Evolutionary conservation across 1,284 basidiomycete genomes (phyloP).

Genomic region (Ganoderma leucocontextum): DNA sequence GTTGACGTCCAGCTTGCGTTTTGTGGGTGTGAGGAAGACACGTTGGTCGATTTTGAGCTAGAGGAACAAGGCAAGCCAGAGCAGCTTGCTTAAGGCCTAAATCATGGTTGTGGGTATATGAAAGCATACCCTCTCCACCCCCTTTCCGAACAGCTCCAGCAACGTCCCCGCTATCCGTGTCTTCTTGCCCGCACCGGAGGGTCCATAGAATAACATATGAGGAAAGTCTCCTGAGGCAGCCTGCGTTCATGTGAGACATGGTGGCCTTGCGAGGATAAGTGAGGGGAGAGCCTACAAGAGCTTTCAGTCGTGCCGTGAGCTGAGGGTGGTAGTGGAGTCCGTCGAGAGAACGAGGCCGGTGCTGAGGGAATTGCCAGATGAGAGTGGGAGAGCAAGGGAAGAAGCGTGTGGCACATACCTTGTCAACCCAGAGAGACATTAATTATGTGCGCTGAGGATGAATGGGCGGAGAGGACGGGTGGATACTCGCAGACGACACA

Average conservation of each 20-base stretch:
- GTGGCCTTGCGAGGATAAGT: not conserved
- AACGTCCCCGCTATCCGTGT: slow-evolving; percentile 93
- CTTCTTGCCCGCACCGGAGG: slow-evolving; percentile 98
- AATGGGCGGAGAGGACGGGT: too few relatives aligned
- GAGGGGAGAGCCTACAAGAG: slow-evolving; percentile 68
- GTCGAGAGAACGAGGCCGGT: slow-evolving; percentile 86
- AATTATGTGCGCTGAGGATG: slow-evolving; percentile 50
- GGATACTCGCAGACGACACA: not conserved
- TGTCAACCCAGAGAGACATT: slow-evolving; percentile 92
- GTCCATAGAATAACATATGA: slow-evolving; percentile 98
- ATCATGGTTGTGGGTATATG: too few relatives aligned
- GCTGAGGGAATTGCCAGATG: slow-evolving; percentile 54
- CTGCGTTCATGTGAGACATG: slow-evolving; percentile 45
- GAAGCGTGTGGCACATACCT: slow-evolving; percentile 52
- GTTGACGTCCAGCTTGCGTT: slow-evolving; percentile 96
- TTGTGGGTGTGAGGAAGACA: slow-evolving; percentile 94
- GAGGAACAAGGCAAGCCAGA: not conserved
- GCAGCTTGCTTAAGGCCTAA: not conserved
- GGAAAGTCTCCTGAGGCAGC: slow-evolving; percentile 94
- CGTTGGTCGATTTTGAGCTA: slow-evolving; percentile 99
- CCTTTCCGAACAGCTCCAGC: slow-evolving; percentile 90
- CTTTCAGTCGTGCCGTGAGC: slow-evolving; percentile 83
- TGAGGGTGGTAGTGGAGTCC: slow-evolving; percentile 90
- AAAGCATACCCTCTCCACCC: slow-evolving; percentile 85
- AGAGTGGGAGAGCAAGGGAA: not conserved